These are phyloP conservation scores for Huntiella abstrusa DNA, from an alignment of 2,329 filamentous ascomycete genomes.

Conservation along the genomic window DNA sequence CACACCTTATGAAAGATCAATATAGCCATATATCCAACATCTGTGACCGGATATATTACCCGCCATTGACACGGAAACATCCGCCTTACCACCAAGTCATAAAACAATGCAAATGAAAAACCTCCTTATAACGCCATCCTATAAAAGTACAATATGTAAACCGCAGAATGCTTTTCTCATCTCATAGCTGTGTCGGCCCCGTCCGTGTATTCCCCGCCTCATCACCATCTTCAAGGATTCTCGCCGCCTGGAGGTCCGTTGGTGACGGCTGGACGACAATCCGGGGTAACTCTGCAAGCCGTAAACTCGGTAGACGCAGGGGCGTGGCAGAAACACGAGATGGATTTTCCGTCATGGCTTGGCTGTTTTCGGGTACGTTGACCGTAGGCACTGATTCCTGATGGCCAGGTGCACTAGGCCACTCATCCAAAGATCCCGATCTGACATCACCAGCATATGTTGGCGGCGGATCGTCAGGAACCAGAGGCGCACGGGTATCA, in stretches of 20 bases:
- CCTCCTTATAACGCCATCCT: too few relatives aligned
- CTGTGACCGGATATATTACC: too few relatives aligned
- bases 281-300: constrained; percentile 30
- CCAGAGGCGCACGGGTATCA: constrained; percentile 15
- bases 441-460: constrained; percentile 25
- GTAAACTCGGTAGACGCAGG: constrained; percentile 31
- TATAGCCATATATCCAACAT: too few relatives aligned
- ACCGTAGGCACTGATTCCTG: background rate
- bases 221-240: background rate
- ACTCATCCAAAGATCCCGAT: background rate
- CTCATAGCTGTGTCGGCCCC: too few relatives aligned
- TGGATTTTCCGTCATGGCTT: background rate
- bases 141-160: too few relatives aligned
- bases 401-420: too few relatives aligned
- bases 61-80: too few relatives aligned
- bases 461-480: constrained; percentile 28
- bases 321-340: constrained; percentile 17
- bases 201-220: background rate
- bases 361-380: background rate
- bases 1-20: too few relatives aligned
- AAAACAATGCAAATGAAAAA: too few relatives aligned
- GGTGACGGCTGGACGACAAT: constrained; percentile 39
- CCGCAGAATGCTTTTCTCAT: too few relatives aligned
- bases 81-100: too few relatives aligned
- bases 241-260: constrained; percentile 14